These are phyloP conservation scores for Domatiomyces globalis DNA, from an alignment of 2,329 filamentous ascomycete genomes.

Conservation along the genomic window DNA sequence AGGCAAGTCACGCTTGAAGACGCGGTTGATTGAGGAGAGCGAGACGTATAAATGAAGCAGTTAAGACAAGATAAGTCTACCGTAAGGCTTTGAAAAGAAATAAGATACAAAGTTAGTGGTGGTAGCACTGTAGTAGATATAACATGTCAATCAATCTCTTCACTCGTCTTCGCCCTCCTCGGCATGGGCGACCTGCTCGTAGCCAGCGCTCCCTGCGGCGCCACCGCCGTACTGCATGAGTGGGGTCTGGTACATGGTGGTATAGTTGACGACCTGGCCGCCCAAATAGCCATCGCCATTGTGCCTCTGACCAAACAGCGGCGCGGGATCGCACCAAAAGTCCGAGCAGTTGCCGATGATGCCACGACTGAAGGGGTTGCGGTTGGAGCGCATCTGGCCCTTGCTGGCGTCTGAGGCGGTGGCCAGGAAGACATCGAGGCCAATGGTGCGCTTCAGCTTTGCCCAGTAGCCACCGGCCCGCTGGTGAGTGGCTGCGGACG, in stretches of 20 bases:
- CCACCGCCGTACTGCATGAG: neutral
- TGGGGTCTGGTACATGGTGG: conserved; percentile 51
- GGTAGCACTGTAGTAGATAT: neutral
- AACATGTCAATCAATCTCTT: conserved; percentile 6
- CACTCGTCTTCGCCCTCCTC: conserved; percentile 23
- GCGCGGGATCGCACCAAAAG: conserved; percentile 86
- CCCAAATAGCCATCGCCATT: conserved; percentile 49
- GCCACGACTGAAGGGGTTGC: conserved; percentile 76
- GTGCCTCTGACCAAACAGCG: conserved; percentile 61
- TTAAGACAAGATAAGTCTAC: neutral
- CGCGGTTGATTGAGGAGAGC: neutral
- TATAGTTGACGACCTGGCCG: conserved; percentile 72
- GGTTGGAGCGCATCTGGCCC: conserved; percentile 34
- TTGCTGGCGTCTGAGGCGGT: conserved; percentile 59
- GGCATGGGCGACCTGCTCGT: conserved; percentile 45
- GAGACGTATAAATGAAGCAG: too few species aligned
- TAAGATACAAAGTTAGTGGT: neutral
- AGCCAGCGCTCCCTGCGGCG: conserved; percentile 30
- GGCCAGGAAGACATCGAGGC: conserved; percentile 84
- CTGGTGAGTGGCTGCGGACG: conserved; percentile 46
- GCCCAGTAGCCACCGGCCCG: conserved; percentile 49
- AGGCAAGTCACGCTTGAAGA: neutral
- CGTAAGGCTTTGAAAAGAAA: neutral
- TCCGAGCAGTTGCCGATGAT: conserved; percentile 82
- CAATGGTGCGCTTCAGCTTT: conserved; percentile 71